Conservation (phyloP, 306 rosid species). For the peach (Prunus persica) region Prunus_persica_NCBIv2 NC_034009.1:3330001-3330500, state of each 20-base stretch:
- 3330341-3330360: background rate
- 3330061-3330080: background rate
- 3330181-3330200: background rate
- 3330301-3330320: background rate
- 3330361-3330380: background rate
- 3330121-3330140: background rate
- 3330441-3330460: background rate
- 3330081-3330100: background rate
- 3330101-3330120: background rate
- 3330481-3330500: background rate
- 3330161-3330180: background rate
- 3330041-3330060: slow-evolving; percentile 33
- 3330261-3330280: background rate
- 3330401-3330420: background rate
- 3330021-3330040: slow-evolving; percentile 31
- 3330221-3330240: background rate
- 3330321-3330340: background rate
- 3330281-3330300: background rate
- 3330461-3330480: background rate
- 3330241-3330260: background rate
- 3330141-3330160: background rate
- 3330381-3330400: background rate
- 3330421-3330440: background rate
- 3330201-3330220: background rate
- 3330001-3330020: slow-evolving; percentile 31